phyloP scores from a whole-genome alignment of 805 yeast species.

The Metschnikowia chrysomelidarum region DNA sequence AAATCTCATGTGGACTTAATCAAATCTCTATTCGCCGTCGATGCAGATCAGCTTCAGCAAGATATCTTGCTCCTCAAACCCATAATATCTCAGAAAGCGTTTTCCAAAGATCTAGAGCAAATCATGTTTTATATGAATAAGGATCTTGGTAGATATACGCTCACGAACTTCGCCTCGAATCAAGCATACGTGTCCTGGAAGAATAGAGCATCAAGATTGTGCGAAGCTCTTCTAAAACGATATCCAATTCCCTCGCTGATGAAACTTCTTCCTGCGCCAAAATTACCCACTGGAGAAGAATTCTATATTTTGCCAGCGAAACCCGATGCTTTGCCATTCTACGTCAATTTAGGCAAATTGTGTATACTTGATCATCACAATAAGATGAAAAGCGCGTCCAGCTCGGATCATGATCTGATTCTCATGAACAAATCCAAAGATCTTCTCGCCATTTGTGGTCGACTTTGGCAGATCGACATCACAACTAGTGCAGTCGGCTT shows the following conservation, averaged over 20 bases:
- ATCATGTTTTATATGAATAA: constrained; percentile 33
- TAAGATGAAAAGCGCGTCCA: constrained; percentile 6
- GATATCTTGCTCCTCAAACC: constrained; percentile 48
- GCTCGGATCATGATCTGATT: constrained; percentile 23
- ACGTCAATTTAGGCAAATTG: constrained; percentile 37
- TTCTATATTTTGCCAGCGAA: constrained; percentile 36
- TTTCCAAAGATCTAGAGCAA: constrained; percentile 37
- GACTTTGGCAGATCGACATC: constrained; percentile 57
- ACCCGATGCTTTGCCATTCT: constrained; percentile 37
- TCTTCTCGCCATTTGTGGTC: constrained; percentile 45
- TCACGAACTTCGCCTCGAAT: constrained; percentile 23
- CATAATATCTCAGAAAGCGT: constrained; percentile 37
- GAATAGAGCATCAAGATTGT: constrained; percentile 23
- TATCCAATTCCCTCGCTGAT: constrained; percentile 34
- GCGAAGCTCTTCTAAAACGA: constrained; percentile 25
- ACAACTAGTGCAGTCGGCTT: constrained; percentile 49
- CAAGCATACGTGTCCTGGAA: constrained; percentile 35
- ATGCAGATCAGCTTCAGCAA: constrained; percentile 49
- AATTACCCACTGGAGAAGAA: constrained; percentile 34
- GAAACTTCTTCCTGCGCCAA: constrained; percentile 32
- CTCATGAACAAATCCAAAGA: constrained; percentile 40
- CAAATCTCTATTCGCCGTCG: constrained; percentile 48
- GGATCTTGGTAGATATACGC: constrained; percentile 40
- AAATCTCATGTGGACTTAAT: constrained; percentile 42
- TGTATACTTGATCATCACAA: constrained; percentile 34